A percentile compares a stretch with the other conserved stretches of the same genome.
Evolutionary conservation across 768 basidiomycete species (phyloP).

Genomic region (Mycena venus): DNA sequence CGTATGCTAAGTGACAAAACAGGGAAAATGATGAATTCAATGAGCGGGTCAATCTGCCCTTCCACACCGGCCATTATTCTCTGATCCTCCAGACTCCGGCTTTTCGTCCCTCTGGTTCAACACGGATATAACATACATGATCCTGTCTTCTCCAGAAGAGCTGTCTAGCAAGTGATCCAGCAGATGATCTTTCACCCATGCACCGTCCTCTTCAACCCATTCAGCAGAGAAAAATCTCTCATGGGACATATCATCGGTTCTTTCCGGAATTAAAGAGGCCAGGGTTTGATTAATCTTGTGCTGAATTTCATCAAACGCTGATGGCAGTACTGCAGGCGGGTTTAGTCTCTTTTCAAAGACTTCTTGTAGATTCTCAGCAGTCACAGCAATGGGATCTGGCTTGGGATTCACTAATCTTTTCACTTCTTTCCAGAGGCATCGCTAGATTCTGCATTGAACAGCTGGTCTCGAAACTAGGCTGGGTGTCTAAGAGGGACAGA

Average conservation of each 20-base stretch:
- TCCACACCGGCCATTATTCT: too few relatives aligned
- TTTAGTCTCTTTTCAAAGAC: constrained; percentile 24
- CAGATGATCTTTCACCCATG: constrained; percentile 5
- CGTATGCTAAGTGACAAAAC: too few relatives aligned
- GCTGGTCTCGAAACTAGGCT: too few relatives aligned
- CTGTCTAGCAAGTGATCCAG: neutral
- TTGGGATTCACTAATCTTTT: constrained; percentile 11
- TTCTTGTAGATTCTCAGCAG: neutral
- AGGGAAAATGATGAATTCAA: too few relatives aligned
- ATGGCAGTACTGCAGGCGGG: neutral
- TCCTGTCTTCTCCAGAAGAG: constrained; percentile 4
- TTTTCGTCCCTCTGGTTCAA: too few relatives aligned
- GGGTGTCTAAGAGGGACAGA: too few relatives aligned
- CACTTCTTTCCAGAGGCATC: constrained; percentile 11
- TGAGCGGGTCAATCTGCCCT: too few relatives aligned
- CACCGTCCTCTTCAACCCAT: constrained; percentile 16
- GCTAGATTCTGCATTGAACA: constrained; percentile 5
- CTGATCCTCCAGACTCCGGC: too few relatives aligned
- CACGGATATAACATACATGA: too few relatives aligned
- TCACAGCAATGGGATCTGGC: neutral
- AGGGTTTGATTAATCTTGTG: constrained; percentile 12
- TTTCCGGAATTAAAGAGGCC: neutral
- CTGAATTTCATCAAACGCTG: neutral
- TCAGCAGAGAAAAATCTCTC: constrained; percentile 24
- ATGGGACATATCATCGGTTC: constrained; percentile 2